phyloP scores from a whole-genome alignment of 345 rosid genomes.

The Microthlaspi erraticum region DNA sequence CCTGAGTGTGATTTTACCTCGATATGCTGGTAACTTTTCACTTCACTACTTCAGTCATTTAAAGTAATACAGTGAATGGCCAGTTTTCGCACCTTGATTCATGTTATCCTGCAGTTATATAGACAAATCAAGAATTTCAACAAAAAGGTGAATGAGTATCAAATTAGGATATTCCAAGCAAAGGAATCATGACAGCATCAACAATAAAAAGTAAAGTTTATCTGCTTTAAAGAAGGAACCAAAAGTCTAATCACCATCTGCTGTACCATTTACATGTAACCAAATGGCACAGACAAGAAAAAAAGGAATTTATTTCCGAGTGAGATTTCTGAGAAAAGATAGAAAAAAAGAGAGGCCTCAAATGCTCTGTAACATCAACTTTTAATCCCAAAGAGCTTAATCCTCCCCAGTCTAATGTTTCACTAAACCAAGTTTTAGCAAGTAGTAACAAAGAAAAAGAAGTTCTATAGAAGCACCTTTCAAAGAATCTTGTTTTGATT shows the following conservation, averaged over 20 bases:
- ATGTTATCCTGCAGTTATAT: conserved; percentile 1
- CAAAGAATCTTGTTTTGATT: conserved; percentile 42
- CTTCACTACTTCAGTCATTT: conserved; percentile 20
- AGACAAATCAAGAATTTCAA: conserved; percentile 4
- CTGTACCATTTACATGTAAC: conserved; percentile 19
- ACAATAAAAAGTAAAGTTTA: conserved; percentile 24
- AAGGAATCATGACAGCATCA: conserved; percentile 27
- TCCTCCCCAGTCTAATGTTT: conserved; percentile 28
- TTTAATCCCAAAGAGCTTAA: conserved; percentile 33
- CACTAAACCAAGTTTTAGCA: conserved; percentile 32
- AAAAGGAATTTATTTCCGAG: conserved; percentile 20
- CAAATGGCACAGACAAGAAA: conserved; percentile 32
- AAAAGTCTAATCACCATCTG: conserved; percentile 16
- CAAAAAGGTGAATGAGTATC: conserved; percentile 15
- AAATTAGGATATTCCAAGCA: conserved; percentile 26
- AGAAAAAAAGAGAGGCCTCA: conserved; percentile 19
- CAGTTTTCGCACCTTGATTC: conserved; percentile 14
- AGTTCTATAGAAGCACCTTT: conserved; percentile 27
- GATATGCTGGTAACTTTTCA: conserved; percentile 18
- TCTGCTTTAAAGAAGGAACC: conserved; percentile 21
- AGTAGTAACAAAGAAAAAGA: conserved; percentile 16
- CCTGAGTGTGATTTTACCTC: conserved; percentile 12
- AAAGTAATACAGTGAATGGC: neutral
- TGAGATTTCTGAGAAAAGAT: conserved; percentile 29
- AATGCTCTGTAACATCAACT: conserved; percentile 32